phyloP scores from a whole-genome alignment of 805 yeast species.

The Pichia scutulata region DNA sequence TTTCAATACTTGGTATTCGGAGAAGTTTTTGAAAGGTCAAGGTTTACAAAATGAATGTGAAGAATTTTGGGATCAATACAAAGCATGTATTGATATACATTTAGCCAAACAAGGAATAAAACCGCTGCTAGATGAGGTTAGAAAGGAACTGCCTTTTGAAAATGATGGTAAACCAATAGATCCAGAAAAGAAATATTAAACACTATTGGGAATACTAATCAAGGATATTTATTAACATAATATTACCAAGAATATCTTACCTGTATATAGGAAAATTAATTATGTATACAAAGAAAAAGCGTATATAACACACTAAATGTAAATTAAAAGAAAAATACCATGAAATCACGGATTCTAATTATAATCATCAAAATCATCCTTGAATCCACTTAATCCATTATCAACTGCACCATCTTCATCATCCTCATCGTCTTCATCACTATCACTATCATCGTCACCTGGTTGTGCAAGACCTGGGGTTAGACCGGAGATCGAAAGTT shows the following conservation, averaged over 20 bases:
- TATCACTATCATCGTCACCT: constrained; percentile 49
- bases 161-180: constrained; percentile 44
- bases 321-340: not conserved
- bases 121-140: constrained; percentile 79
- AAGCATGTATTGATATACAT: constrained; percentile 72
- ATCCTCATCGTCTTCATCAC: constrained; percentile 17
- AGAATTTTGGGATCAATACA: constrained; percentile 80
- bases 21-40: constrained; percentile 62
- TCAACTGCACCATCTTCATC: constrained; percentile 4
- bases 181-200: not conserved
- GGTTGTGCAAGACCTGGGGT: constrained; percentile 88
- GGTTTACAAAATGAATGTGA: constrained; percentile 79
- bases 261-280: not conserved
- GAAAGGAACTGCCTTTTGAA: constrained; percentile 84
- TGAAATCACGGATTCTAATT: constrained; percentile 10
- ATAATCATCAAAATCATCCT: constrained; percentile 27
- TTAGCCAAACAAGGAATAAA: constrained; percentile 68
- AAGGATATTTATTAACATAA: too few species aligned
- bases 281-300: not conserved
- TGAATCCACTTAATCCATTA: constrained; percentile 7
- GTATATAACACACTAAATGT: not conserved
- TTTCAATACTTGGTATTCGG: constrained; percentile 92
- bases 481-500: constrained; percentile 49
- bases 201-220: not conserved
- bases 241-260: too few species aligned